Conservation (phyloP, 352 stramenopile species). For the Phytopythium oedochilum region DNA sequence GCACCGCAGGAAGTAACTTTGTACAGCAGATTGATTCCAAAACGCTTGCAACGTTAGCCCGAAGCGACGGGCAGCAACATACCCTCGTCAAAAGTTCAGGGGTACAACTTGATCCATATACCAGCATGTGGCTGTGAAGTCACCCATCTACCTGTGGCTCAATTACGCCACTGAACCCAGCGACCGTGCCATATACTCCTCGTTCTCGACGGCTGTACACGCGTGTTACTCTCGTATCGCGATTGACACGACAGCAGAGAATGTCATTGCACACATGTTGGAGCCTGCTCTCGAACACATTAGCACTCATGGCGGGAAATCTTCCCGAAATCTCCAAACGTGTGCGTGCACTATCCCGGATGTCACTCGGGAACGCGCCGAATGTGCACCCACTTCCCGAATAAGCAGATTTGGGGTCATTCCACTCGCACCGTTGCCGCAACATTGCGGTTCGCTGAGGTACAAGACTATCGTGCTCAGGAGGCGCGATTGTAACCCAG, state of each 20-base stretch:
- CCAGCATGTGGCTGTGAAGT: slow-evolving; percentile 10
- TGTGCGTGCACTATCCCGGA: background rate
- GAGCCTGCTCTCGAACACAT: slow-evolving; percentile 6
- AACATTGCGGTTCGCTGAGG: slow-evolving; percentile 8
- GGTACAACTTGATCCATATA: slow-evolving; percentile 7
- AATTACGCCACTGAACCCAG: slow-evolving; percentile 8
- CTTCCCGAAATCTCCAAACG: slow-evolving; percentile 4
- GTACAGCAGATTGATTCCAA: slow-evolving; percentile 2
- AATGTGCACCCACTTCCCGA: background rate
- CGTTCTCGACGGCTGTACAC: slow-evolving; percentile 1
- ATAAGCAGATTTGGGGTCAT: background rate
- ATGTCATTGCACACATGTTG: slow-evolving; percentile 1
- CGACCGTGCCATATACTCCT: slow-evolving; percentile 8
- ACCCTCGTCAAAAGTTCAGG: slow-evolving; percentile 9
- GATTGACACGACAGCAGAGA: background rate
- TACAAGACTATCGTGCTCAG: slow-evolving; percentile 16
- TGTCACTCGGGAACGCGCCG: slow-evolving; percentile 4
- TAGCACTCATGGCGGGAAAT: slow-evolving; percentile 9
- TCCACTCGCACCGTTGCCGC: background rate
- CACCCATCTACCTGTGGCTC: slow-evolving; percentile 15
- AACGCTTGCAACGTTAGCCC: background rate
- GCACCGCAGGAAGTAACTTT: background rate
- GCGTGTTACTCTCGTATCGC: background rate
- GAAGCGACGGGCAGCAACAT: background rate
- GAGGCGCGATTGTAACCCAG: slow-evolving; percentile 15